Conservation (phyloP, 192 early-diverging fungal genomes). For the Paraglomus brasilianum region DNA sequence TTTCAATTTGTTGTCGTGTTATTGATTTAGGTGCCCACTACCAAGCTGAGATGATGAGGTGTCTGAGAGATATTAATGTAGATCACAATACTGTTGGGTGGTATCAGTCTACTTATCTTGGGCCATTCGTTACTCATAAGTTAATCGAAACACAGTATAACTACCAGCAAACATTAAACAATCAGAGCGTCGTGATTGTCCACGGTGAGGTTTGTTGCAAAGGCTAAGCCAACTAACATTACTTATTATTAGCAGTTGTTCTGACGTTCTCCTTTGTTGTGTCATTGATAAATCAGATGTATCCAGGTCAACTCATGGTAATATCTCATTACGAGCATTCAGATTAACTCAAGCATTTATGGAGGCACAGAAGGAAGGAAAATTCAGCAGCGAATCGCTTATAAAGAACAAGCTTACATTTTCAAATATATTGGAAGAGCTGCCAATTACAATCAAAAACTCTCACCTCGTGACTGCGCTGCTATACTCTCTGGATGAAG, state of each 20-base stretch:
- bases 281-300: slow-evolving; percentile 62
- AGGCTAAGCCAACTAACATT: neutral
- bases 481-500: slow-evolving; percentile 65
- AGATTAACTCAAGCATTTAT: slow-evolving; percentile 84
- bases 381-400: slow-evolving; percentile 84
- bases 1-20: neutral
- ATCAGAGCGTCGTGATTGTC: slow-evolving; percentile 86
- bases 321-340: slow-evolving; percentile 83
- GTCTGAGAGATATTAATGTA: slow-evolving; percentile 89
- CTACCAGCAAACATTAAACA: slow-evolving; percentile 83
- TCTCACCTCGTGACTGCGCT: slow-evolving; percentile 78
- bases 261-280: too few species aligned
- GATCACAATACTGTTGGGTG: slow-evolving; percentile 97
- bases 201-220: slow-evolving; percentile 53
- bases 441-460: slow-evolving; percentile 87
- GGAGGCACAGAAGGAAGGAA: slow-evolving; percentile 75
- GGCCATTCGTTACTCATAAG: slow-evolving; percentile 85
- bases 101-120: slow-evolving; percentile 91
- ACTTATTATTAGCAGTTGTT: too few species aligned
- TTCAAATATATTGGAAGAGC: slow-evolving; percentile 84
- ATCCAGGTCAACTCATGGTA: slow-evolving; percentile 79
- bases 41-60: slow-evolving; percentile 92
- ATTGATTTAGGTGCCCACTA: slow-evolving; percentile 59
- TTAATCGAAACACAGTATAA: slow-evolving; percentile 88
- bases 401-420: slow-evolving; percentile 75